Evolutionary conservation across 768 basidiomycete genomes (phyloP).

Genomic region (Panaeolus papilionaceus): DNA sequence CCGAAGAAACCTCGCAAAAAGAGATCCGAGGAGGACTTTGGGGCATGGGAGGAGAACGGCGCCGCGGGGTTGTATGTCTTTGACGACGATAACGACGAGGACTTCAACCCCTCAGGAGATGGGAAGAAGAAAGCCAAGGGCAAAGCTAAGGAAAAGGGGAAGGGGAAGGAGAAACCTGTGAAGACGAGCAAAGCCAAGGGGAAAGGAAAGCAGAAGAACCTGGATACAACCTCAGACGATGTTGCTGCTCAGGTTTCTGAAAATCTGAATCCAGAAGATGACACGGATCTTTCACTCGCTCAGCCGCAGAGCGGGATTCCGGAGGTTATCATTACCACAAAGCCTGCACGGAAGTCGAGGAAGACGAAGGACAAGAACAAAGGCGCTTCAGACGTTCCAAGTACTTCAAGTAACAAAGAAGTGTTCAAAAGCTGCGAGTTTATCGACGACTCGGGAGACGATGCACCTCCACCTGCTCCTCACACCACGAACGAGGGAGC

Average conservation of each 20-base stretch:
- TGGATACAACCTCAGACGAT: background rate
- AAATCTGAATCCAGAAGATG: background rate
- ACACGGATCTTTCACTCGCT: background rate
- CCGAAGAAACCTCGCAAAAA: slow-evolving; percentile 38
- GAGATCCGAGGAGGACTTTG: slow-evolving; percentile 30
- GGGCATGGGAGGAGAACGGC: slow-evolving; percentile 19
- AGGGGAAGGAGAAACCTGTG: slow-evolving; percentile 17
- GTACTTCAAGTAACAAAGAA: slow-evolving; percentile 33
- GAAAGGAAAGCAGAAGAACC: slow-evolving; percentile 16
- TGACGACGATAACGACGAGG: slow-evolving; percentile 37
- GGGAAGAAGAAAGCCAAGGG: slow-evolving; percentile 28
- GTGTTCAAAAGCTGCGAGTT: slow-evolving; percentile 52
- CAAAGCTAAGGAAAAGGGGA: slow-evolving; percentile 25
- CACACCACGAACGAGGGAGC: slow-evolving; percentile 8
- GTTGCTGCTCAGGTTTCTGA: background rate
- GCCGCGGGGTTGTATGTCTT: slow-evolving; percentile 23
- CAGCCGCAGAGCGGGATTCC: background rate
- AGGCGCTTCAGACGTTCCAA: slow-evolving; percentile 21
- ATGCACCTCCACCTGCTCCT: slow-evolving; percentile 23
- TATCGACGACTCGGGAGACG: slow-evolving; percentile 40
- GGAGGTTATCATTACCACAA: slow-evolving; percentile 34
- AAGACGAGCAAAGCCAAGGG: slow-evolving; percentile 22
- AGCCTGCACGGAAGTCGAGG: slow-evolving; percentile 29
- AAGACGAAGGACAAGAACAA: slow-evolving; percentile 39
- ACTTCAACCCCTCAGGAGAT: slow-evolving; percentile 29